These are phyloP conservation scores for Taphrina confusa DNA, from an alignment of 1,139 yeast species.

Conservation along the genomic window DNA sequence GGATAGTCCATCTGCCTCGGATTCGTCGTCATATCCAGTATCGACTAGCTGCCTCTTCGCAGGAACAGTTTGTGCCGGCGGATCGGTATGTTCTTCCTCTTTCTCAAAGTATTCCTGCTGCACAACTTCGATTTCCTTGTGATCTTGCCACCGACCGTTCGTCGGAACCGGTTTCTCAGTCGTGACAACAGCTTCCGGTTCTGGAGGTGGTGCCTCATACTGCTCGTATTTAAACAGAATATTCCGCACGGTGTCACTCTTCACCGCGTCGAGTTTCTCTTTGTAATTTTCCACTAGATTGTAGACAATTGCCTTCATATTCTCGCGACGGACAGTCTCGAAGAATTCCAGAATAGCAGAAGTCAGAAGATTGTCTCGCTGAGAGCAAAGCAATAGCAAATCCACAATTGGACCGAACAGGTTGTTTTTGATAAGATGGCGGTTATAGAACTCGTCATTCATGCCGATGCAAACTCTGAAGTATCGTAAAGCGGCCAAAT, in stretches of 20 bases:
- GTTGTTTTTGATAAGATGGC: slow-evolving; percentile 59
- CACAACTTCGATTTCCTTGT: slow-evolving; percentile 33
- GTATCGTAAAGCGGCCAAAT: slow-evolving; percentile 51
- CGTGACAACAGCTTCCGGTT: slow-evolving; percentile 46
- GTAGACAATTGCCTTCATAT: slow-evolving; percentile 48
- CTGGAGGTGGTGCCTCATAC: slow-evolving; percentile 38
- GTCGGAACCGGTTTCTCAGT: slow-evolving; percentile 30
- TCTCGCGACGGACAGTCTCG: slow-evolving; percentile 53
- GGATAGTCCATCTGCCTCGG: not conserved
- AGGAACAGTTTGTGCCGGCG: not conserved
- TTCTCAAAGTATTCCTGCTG: slow-evolving; percentile 38
- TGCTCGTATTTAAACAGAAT: slow-evolving; percentile 36
- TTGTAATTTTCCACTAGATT: slow-evolving; percentile 53
- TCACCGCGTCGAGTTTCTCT: slow-evolving; percentile 43
- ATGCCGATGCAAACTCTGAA: slow-evolving; percentile 59
- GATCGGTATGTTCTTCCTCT: slow-evolving; percentile 43
- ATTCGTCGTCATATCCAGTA: slow-evolving; percentile 20
- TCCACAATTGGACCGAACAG: slow-evolving; percentile 57
- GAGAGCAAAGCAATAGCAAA: slow-evolving; percentile 55
- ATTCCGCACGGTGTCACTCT: slow-evolving; percentile 38
- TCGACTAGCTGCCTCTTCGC: slow-evolving; percentile 29
- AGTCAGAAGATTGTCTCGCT: slow-evolving; percentile 64
- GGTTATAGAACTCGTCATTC: slow-evolving; percentile 63
- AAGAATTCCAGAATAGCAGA: slow-evolving; percentile 76
- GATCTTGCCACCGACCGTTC: slow-evolving; percentile 37